Base-by-base conservation (phyloP, 192 early-diverging fungal genomes). In the Linnemannia exigua region DNA sequence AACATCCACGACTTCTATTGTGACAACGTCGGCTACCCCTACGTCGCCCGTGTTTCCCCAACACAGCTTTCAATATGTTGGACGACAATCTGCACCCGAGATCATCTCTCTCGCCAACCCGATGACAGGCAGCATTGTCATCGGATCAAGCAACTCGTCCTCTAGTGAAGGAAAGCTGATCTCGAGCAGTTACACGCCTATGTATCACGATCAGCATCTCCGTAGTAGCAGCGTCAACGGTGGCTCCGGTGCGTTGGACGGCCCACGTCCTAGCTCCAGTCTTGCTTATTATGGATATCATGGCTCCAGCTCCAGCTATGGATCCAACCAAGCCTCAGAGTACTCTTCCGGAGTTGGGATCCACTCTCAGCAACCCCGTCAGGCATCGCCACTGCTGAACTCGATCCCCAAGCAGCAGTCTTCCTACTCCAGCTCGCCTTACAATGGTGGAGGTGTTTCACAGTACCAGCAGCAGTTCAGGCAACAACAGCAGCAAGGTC, bases 91-190 rank as follows among this genome's bases (percentile, higher is more conserved):
- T 36, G 77, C 77, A 12, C 77, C 77, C 1, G 77, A 79, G 70
- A 66, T 79, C 36, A 79, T 79, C 16, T 58, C 77, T 8, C 68
- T 79, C n/a, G 50, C 77, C 25, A 79, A 28, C 33, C 77, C 77
- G 25, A 20, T 79, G 70, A 79, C 70, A 2, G 77, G 77, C 37
- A 79, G 70, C 51, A 70, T 79, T 19, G 77, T 79, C 15, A 72
- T 31, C 6, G 66, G 68, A 25, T 63, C 58, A 28, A 19, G 72
- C 0, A 52, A 20, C 46, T 7, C 67, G 19, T 50, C 66, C 22
- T 68, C 68, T 17, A 31, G 20, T 22, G 76, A 68, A n/a, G 63
- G 63, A 48, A 63, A 63, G 28, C 58, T 63, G 25, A 14, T 15
- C 12, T 63, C 58, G 22, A 61, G 76, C 17, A 51, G 66, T 7